Conservation (phyloP, 2,329 filamentous ascomycete genomes). For the Monosporascus cannonballus region DNA sequence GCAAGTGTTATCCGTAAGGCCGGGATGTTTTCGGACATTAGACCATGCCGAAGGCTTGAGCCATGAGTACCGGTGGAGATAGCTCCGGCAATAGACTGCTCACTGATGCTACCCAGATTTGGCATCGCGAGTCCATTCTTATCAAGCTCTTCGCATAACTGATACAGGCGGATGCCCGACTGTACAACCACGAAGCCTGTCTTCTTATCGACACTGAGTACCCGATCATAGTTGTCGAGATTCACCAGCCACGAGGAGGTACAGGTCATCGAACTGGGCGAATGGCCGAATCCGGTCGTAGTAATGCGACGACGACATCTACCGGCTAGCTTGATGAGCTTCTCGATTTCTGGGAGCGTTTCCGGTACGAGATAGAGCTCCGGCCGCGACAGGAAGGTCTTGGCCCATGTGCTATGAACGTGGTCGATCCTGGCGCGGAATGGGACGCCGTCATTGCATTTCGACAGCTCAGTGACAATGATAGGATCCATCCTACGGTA, state of each 20-base stretch:
- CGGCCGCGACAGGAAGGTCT: constrained; percentile 81
- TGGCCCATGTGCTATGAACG: constrained; percentile 88
- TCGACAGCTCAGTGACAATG: constrained; percentile 18
- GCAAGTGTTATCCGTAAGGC: constrained; percentile 75
- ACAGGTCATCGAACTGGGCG: constrained; percentile 85
- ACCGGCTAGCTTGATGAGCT: constrained; percentile 73
- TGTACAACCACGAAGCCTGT: constrained; percentile 69
- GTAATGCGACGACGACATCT: constrained; percentile 75
- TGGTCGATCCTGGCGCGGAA: constrained; percentile 72
- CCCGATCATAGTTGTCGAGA: constrained; percentile 72
- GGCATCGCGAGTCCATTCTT: constrained; percentile 75
- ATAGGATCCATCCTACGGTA: constrained; percentile 18
- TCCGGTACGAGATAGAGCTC: constrained; percentile 88
- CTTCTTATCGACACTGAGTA: constrained; percentile 63
- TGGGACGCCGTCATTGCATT: constrained; percentile 41
- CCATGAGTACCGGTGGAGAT: constrained; percentile 93
- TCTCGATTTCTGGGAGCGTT: constrained; percentile 74
- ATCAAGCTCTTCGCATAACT: constrained; percentile 69
- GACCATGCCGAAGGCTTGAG: constrained; percentile 74
- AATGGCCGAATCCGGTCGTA: constrained; percentile 86
- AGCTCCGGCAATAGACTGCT: constrained; percentile 86
- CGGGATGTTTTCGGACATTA: constrained; percentile 73
- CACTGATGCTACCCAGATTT: constrained; percentile 90
- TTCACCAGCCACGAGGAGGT: constrained; percentile 94
- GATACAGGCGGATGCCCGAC: constrained; percentile 78